Evolutionary conservation across 2,329 filamentous ascomycete species (phyloP).

Genomic region (Arthrobotrys entomopaga): DNA sequence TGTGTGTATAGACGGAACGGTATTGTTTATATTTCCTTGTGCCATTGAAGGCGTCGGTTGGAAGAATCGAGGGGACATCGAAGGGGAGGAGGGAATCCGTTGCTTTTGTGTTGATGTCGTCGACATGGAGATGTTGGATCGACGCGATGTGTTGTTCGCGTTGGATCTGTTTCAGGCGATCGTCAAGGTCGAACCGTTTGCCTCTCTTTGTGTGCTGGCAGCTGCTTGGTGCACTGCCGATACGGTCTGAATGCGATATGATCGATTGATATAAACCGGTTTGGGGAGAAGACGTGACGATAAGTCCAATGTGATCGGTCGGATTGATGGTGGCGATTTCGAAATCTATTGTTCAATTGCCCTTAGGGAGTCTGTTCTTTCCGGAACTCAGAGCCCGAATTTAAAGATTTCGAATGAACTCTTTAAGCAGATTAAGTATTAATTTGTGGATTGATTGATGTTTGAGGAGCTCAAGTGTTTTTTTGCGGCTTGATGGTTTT

Average conservation of each 20-base stretch:
- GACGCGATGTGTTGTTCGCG: slow-evolving; percentile 23
- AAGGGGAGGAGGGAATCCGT: slow-evolving; percentile 42
- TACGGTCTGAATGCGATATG: slow-evolving; percentile 8
- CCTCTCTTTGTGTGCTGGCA: slow-evolving; percentile 25
- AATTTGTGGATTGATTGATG: neutral
- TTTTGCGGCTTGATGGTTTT: slow-evolving; percentile 15
- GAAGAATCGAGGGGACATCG: slow-evolving; percentile 44
- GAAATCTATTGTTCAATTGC: slow-evolving; percentile 17
- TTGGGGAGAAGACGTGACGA: slow-evolving; percentile 19
- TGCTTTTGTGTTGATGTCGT: slow-evolving; percentile 44
- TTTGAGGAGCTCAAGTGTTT: neutral
- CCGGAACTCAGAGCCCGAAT: neutral
- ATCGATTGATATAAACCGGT: slow-evolving; percentile 49
- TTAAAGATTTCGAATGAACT: neutral
- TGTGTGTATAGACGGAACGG: slow-evolving; percentile 24
- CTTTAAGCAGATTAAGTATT: neutral
- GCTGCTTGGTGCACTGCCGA: neutral
- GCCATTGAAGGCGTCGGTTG: slow-evolving; percentile 31
- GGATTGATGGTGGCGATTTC: slow-evolving; percentile 23
- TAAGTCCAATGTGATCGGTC: slow-evolving; percentile 9
- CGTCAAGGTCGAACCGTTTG: slow-evolving; percentile 19
- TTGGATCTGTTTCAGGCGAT: slow-evolving; percentile 43
- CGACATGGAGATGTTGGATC: slow-evolving; percentile 41
- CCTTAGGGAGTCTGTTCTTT: neutral
- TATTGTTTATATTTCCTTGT: neutral